Conservation (phyloP, 2,329 filamentous ascomycete species). For the Exophiala xenobiotica region DNA sequence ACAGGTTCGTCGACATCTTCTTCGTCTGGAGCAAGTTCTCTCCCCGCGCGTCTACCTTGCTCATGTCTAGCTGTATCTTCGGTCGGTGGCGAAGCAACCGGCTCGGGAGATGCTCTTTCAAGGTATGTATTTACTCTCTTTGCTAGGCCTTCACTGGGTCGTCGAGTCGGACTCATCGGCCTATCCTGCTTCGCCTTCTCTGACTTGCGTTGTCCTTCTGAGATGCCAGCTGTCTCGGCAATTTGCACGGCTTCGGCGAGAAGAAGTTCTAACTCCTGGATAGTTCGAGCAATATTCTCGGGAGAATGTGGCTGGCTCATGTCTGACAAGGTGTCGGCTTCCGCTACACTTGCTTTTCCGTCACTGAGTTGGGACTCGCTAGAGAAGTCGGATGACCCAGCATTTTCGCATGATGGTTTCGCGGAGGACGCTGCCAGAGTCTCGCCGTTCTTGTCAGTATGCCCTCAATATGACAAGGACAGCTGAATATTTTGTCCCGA, state of each 20-base stretch:
- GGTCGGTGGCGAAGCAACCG: neutral
- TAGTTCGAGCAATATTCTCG: conserved; percentile 36
- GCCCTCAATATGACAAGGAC: neutral
- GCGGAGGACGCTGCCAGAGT: neutral
- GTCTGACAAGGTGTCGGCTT: too few species aligned
- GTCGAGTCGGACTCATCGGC: neutral
- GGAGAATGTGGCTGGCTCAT: conserved; percentile 11
- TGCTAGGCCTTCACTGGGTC: neutral
- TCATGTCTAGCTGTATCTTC: too few species aligned
- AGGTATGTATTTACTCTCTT: neutral
- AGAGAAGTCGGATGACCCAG: too few species aligned
- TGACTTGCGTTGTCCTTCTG: neutral
- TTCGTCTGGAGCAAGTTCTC: too few species aligned
- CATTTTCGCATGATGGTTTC: neutral
- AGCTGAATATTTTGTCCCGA: neutral
- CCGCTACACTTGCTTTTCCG: too few species aligned
- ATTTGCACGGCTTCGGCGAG: conserved; percentile 40
- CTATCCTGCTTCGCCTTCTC: neutral
- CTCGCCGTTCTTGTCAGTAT: neutral
- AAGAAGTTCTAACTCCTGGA: conserved; percentile 38
- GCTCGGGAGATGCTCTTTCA: neutral
- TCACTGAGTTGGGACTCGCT: too few species aligned
- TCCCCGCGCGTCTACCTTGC: too few species aligned
- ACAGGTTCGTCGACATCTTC: too few species aligned
- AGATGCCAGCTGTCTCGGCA: conserved; percentile 28